Evolutionary conservation across 306 rosid genomes (phyloP).

Genomic region (Castanea sativa): DNA sequence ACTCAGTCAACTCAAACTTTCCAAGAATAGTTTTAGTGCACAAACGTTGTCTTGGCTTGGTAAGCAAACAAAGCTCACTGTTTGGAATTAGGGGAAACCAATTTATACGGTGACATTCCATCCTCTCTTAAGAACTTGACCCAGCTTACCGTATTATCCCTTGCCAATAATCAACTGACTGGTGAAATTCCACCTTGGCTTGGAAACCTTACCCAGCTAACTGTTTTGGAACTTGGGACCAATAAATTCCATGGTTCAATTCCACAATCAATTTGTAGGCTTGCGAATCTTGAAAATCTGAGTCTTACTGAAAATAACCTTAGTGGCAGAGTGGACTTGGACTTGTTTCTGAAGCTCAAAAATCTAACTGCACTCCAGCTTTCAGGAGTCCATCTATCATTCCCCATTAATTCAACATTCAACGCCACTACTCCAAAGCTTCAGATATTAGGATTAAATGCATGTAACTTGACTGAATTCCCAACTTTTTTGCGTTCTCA

Average conservation of each 20-base stretch:
- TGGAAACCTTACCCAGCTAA: no score
- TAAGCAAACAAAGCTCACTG: no score
- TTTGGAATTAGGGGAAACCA: no score
- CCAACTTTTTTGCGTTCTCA: background rate
- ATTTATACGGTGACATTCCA: no score
- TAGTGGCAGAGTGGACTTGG: background rate
- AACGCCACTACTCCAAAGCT: background rate
- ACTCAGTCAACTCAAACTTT: no score
- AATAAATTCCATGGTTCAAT: background rate
- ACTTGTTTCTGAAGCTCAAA: background rate
- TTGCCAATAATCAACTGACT: no score
- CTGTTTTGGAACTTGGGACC: rapidly evolving
- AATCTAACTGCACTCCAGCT: rapidly evolving
- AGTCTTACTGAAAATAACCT: rapidly evolving
- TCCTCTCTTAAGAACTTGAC: no score
- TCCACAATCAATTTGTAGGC: background rate
- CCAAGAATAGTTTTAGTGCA: rapidly evolving
- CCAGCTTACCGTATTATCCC: no score
- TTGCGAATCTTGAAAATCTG: rapidly evolving
- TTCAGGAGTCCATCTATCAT: background rate
- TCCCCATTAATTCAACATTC: background rate
- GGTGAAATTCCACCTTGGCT: no score
- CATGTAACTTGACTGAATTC: no score
- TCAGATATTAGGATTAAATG: rapidly evolving
- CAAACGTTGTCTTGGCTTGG: no score